Evolutionary conservation across 192 early-diverging fungal genomes (phyloP).

Genomic region (Coemansia sp.): DNA sequence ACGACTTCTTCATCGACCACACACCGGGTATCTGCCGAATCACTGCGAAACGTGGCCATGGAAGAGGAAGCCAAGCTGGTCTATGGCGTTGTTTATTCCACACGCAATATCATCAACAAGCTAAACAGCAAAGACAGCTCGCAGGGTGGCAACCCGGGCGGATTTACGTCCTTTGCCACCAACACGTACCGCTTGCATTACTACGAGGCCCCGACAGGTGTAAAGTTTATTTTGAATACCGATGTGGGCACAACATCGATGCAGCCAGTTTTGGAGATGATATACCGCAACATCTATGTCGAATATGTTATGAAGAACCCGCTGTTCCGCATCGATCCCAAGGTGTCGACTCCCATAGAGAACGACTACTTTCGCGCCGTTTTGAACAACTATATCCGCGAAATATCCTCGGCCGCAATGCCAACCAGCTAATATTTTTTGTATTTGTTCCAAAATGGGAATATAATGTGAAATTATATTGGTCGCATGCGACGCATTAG

Average conservation of each 20-base stretch:
- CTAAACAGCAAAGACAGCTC: constrained; percentile 56
- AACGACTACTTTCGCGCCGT: constrained; percentile 56
- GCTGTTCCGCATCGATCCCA: constrained; percentile 59
- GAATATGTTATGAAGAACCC: constrained; percentile 94
- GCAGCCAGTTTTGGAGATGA: constrained; percentile 70
- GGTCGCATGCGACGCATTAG: too few relatives aligned
- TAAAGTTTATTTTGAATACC: constrained; percentile 86
- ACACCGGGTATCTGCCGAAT: constrained; percentile 13
- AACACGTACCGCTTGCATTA: constrained; percentile 88
- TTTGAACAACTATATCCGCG: constrained; percentile 50
- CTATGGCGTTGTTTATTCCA: constrained; percentile 91
- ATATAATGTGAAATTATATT: too few relatives aligned
- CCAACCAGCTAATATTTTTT: constrained; percentile 12
- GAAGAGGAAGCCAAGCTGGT: constrained; percentile 93
- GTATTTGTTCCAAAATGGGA: constrained; percentile 1
- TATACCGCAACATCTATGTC: constrained; percentile 87
- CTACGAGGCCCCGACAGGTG: constrained; percentile 81
- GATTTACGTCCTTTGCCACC: constrained; percentile 66
- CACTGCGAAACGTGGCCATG: constrained; percentile 31
- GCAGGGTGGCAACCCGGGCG: constrained; percentile 45
- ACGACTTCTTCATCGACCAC: constrained; percentile 18
- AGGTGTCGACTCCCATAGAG: constrained; percentile 36
- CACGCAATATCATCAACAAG: constrained; percentile 86
- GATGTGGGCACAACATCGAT: constrained; percentile 70
- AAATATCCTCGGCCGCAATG: constrained; percentile 28